phyloP scores from a whole-genome alignment of 495 filamentous ascomycete genomes.

The Daldinia grandis region DNA sequence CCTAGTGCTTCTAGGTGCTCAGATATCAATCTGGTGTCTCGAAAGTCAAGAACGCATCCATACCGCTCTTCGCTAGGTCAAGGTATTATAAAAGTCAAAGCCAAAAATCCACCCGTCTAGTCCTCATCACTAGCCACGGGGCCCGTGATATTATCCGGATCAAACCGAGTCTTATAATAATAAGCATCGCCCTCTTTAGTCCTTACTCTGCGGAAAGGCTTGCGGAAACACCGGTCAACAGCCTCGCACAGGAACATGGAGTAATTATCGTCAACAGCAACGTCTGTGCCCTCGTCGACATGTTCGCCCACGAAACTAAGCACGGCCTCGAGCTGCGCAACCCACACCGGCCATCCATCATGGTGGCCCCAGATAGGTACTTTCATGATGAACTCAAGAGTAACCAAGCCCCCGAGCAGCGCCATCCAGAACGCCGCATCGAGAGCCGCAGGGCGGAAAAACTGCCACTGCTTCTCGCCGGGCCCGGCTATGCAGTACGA shows the following conservation, averaged over 20 bases:
- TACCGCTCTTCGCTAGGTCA: background rate
- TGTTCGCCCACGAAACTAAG: constrained; percentile 18
- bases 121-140: constrained; percentile 1
- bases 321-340: constrained; percentile 15
- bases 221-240: constrained; percentile 19
- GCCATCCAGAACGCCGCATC: constrained; percentile 1
- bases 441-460: constrained; percentile 10
- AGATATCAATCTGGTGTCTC: background rate
- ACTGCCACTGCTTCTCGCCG: constrained; percentile 16
- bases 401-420: background rate
- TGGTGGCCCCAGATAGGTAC: constrained; percentile 4
- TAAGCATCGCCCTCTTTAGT: constrained; percentile 17
- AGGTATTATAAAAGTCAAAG: background rate
- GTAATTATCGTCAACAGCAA: constrained; percentile 28
- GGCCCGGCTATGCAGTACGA: background rate
- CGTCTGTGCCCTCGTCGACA: constrained; percentile 17
- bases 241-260: constrained; percentile 23
- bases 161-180: constrained; percentile 17
- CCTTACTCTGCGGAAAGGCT: constrained; percentile 18
- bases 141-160: constrained; percentile 25
- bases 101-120: background rate
- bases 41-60: background rate
- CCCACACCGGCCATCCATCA: constrained; percentile 7
- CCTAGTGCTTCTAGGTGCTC: background rate
- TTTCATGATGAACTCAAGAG: constrained; percentile 8